Conservation (phyloP, 2,329 filamentous ascomycete species). For the Shiraia sp. region DNA sequence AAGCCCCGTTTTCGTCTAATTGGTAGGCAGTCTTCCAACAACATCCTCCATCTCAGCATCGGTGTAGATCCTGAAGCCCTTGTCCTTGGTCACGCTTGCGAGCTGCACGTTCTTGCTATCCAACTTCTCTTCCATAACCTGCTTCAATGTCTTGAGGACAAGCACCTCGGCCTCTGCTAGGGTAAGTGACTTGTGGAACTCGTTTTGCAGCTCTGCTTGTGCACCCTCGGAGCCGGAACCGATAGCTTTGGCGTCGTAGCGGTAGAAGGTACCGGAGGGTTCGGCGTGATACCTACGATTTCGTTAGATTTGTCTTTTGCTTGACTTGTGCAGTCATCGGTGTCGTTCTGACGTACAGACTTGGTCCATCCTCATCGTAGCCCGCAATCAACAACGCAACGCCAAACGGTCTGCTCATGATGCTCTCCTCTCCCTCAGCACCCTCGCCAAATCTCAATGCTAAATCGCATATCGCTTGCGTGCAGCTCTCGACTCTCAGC, state of each 20-base stretch:
- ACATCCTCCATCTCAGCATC: constrained; percentile 96
- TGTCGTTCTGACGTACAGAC: constrained; percentile 61
- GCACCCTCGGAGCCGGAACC: constrained; percentile 96
- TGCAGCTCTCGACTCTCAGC: constrained; percentile 94
- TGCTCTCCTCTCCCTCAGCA: constrained; percentile 95
- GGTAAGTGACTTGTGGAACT: constrained; percentile 97
- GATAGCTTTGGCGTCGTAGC: constrained; percentile 98
- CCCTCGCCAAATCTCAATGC: constrained; percentile 96
- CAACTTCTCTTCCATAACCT: constrained; percentile 99
- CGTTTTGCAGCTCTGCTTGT: constrained; percentile 96
- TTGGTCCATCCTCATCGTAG: constrained; percentile 94
- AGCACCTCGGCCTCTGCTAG: constrained; percentile 91
- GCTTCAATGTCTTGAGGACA: constrained; percentile 96
- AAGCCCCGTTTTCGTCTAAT: constrained; percentile 45
- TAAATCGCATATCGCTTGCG: constrained; percentile 97
- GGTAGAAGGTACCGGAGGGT: constrained; percentile 97
- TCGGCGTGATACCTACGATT: constrained; percentile 84
- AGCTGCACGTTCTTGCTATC: constrained; percentile 98
- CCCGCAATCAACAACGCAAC: constrained; percentile 95
- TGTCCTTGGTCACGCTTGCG: constrained; percentile 96
- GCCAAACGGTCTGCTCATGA: constrained; percentile 97
- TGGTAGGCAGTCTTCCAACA: constrained; percentile 73
- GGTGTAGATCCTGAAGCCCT: constrained; percentile 97
- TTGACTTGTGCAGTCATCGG: not conserved
- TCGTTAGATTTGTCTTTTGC: no score